Base-by-base conservation (phyloP, 2,329 filamentous ascomycete genomes). In the Monosporascus cannonballus region DNA sequence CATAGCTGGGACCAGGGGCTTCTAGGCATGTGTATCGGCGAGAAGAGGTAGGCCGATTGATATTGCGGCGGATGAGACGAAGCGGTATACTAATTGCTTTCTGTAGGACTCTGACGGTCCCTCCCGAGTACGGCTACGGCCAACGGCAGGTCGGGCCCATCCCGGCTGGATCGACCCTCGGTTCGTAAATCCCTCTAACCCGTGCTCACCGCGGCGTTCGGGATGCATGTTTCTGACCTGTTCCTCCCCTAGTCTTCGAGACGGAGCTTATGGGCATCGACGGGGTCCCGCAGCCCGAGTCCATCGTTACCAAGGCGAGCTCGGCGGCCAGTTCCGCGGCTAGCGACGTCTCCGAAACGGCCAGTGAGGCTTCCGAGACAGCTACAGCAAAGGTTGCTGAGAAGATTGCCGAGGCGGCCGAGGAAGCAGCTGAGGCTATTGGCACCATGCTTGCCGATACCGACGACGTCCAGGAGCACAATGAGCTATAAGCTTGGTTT, bases 21-120 rank as follows among this genome's bases (percentile, higher is more conserved):
- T 39, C 64, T 94, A 51, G 89, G 89, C 66, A 96, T 97, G 92
- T 97, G 94, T 73, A 87, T 95, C 62, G 93, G 94, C 57, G 93
- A 97, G 78, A 93, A 92, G 78, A 83, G 80, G 78, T 76, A 63
- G 72, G 71, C 62, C 37, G 47, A 54, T 15, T 44, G 42, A 39
- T 9, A 24, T n/a, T 7, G 46, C 27, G 7, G 20, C 41, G 14
- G 38, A 49, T 20, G 38, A 30, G 22, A 57, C 51, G 41, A 20
- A 15, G 45, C 52, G 50, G n/a, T n/a, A 36, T 46, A 48, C 60
- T 64, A 53, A 63, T 59, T 18, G 22, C 41, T 45, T 47, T 8
- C 54, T 51, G 8, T 56, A 81, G 87, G 62, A 93, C 83, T 51
- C 74, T 99, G 70, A 96, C 87, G 20, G 94, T 99, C 52, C 90